These are phyloP conservation scores for Aspergillus mulundensis DNA, from an alignment of 495 filamentous ascomycete genomes.

Conservation along the genomic window DNA sequence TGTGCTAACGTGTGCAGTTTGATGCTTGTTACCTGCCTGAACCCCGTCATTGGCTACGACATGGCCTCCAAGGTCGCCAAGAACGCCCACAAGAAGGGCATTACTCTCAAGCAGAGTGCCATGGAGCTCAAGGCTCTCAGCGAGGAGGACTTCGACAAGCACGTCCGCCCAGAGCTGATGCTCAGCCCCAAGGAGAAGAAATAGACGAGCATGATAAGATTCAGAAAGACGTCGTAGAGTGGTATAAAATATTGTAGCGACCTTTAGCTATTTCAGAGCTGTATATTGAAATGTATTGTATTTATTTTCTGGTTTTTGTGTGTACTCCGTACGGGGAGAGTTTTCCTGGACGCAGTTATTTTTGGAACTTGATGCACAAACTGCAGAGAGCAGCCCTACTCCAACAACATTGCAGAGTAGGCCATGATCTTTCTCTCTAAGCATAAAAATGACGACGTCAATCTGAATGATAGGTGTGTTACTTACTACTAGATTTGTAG, in stretches of 20 bases:
- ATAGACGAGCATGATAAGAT: constrained; percentile 21
- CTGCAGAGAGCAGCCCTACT: too few relatives aligned
- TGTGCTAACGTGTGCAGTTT: constrained; percentile 53
- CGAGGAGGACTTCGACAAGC: constrained; percentile 83
- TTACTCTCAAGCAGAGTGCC: constrained; percentile 87
- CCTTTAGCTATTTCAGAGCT: constrained; percentile 14
- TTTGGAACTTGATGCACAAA: constrained; percentile 9
- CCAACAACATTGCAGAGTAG: neutral
- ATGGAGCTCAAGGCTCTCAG: constrained; percentile 90
- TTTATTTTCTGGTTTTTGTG: constrained; percentile 3
- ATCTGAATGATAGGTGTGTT: too few relatives aligned
- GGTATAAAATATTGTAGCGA: constrained; percentile 21
- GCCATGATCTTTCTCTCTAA: too few relatives aligned
- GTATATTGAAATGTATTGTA: constrained; percentile 17
- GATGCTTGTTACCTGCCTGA: constrained; percentile 98
- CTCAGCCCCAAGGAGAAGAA: constrained; percentile 69
- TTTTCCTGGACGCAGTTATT: constrained; percentile 17
- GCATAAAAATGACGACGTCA: too few relatives aligned
- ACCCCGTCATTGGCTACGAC: constrained; percentile 98
- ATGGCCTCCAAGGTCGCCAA: constrained; percentile 98
- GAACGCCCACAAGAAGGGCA: constrained; percentile 98
- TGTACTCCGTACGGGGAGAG: neutral
- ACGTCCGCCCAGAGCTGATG: constrained; percentile 97
- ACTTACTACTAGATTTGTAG: too few relatives aligned
- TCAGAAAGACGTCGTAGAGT: constrained; percentile 6